A percentile compares a stretch with the other conserved stretches of the same genome.
Evolutionary conservation across 177 flowering plant genomes (phyloP).

Genomic region (Vitis hybrid): DNA sequence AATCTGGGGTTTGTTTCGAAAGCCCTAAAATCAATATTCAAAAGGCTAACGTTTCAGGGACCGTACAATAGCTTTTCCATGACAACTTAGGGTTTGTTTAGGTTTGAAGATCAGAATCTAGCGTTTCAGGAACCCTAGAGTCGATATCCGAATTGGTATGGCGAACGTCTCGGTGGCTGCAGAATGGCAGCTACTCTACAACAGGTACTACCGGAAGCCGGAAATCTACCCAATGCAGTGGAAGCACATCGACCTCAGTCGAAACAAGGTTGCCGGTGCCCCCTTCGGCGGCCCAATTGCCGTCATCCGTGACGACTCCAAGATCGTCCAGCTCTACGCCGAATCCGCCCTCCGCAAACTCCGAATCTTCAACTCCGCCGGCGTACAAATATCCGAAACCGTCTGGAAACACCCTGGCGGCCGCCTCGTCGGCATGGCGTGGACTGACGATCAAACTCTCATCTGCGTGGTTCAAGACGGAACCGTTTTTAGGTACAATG

Average conservation of each 20-base stretch:
- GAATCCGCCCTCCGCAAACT: slow-evolving; percentile 92
- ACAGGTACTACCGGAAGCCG: slow-evolving; percentile 88
- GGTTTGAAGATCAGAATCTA: too few relatives aligned
- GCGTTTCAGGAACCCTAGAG: too few relatives aligned
- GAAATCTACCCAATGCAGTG: slow-evolving; percentile 79
- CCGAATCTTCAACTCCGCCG: slow-evolving; percentile 84
- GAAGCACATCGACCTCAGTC: slow-evolving; percentile 73
- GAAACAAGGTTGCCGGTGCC: slow-evolving; percentile 87
- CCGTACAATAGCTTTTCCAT: too few relatives aligned
- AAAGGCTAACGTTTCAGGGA: too few relatives aligned
- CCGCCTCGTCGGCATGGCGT: slow-evolving; percentile 72
- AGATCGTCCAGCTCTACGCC: slow-evolving; percentile 89
- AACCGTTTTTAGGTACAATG: slow-evolving; percentile 59
- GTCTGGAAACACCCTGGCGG: slow-evolving; percentile 91
- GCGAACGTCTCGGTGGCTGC: slow-evolving; percentile 92
- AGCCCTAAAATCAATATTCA: too few relatives aligned
- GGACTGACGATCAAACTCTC: slow-evolving; percentile 85
- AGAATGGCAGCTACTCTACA: slow-evolving; percentile 91
- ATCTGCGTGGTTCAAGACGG: slow-evolving; percentile 90
- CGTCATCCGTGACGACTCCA: slow-evolving; percentile 89
- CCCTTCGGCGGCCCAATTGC: slow-evolving; percentile 97
- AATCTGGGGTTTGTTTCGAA: too few relatives aligned
- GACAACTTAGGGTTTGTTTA: too few relatives aligned
- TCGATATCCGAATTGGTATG: slow-evolving; percentile 19
- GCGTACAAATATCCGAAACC: slow-evolving; percentile 62